Evolutionary conservation across 2,329 filamentous ascomycete genomes (phyloP), one percentile per base, ranked within the genome.

Genomic region (Parascedosporium putredinis): DNA sequence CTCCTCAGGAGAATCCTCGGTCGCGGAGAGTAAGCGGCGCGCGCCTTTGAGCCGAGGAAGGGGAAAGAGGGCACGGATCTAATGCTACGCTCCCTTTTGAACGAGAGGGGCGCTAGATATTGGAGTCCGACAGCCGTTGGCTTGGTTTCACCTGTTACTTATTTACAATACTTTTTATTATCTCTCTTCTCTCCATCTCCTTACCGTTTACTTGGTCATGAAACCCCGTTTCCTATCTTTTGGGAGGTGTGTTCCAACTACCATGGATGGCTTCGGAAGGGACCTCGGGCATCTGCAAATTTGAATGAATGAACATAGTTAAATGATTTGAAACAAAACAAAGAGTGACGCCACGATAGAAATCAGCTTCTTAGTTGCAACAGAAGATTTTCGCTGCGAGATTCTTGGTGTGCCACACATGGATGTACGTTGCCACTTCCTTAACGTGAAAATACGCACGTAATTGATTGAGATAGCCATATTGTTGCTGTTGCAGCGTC

Each of bases 1-100:
- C 34, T 49, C 16, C 23, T 49, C 23, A 49, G 47, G 47, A 49
- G 47, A 25, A 14, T 49, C 9, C 43, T 43, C 12, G 47, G 34
- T 9, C 42, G 42, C 14, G 38, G 18, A 10, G 42, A 45, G 42
- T 45, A 45, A 45, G 43, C 5, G 16, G 45, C 31, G 22, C 2
- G n/a, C 7, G 44, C 27, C 12, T 33, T 46, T 25, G n/a, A 45
- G n/a, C 36, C 4, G 29, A 36, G 6, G 51, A 53, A 46, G 25
- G n/a, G 27, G 34, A 34, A 31, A 5, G n/a, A 18, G 27, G 10
- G n/a, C 20, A 24, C 25, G 24, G 23, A n/a, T n/a, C n/a, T n/a
- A n/a, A n/a, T n/a, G n/a, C n/a, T n/a, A n/a, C n/a, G n/a, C n/a
- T n/a, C n/a, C n/a, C n/a, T n/a, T n/a, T n/a, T n/a, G n/a, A n/a